Percentiles rank a stretch among this genome's conserved stretches.
These are phyloP conservation scores for Geotrichum klebahnii DNA, from an alignment of 1,139 yeast species.

Conservation along the genomic window DNA sequence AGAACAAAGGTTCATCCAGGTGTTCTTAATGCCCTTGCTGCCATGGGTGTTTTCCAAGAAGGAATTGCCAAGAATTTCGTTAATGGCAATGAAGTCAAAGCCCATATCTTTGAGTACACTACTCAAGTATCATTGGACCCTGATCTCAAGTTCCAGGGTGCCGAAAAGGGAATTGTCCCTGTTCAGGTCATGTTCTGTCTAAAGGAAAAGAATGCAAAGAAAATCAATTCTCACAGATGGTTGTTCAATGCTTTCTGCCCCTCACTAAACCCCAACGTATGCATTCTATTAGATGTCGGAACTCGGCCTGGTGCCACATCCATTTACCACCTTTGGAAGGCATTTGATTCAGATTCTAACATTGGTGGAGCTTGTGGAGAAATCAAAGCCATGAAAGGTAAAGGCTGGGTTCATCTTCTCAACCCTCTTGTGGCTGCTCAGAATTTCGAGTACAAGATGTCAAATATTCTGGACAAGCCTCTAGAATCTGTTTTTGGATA, in stretches of 20 bases:
- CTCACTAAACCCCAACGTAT: slow-evolving; percentile 62
- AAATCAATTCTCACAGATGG: slow-evolving; percentile 83
- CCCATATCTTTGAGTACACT: slow-evolving; percentile 77
- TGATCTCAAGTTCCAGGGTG: slow-evolving; percentile 54
- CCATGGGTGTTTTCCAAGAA: slow-evolving; percentile 74
- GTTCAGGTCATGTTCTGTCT: slow-evolving; percentile 72
- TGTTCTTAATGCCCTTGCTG: slow-evolving; percentile 60
- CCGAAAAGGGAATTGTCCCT: slow-evolving; percentile 58
- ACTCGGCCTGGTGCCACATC: slow-evolving; percentile 70
- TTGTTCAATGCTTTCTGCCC: slow-evolving; percentile 77
- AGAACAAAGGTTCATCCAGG: slow-evolving; percentile 63
- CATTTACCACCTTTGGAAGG: slow-evolving; percentile 70
- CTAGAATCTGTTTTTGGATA: slow-evolving; percentile 80
- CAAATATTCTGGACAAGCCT: slow-evolving; percentile 78
- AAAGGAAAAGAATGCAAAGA: slow-evolving; percentile 69
- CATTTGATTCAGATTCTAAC: slow-evolving; percentile 59
- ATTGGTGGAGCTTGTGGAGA: slow-evolving; percentile 93
- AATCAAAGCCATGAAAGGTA: slow-evolving; percentile 65
- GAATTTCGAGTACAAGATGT: slow-evolving; percentile 78
- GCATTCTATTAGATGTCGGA: slow-evolving; percentile 73
- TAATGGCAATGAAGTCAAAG: slow-evolving; percentile 61
- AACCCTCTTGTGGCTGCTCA: slow-evolving; percentile 83
- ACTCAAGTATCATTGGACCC: slow-evolving; percentile 69
- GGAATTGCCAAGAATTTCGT: slow-evolving; percentile 77
- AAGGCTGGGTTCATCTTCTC: slow-evolving; percentile 48